Percentiles rank a stretch among this genome's conserved stretches.
Evolutionary conservation across 495 filamentous ascomycete species (phyloP).

Genomic region (Penicillium cinerascens): DNA sequence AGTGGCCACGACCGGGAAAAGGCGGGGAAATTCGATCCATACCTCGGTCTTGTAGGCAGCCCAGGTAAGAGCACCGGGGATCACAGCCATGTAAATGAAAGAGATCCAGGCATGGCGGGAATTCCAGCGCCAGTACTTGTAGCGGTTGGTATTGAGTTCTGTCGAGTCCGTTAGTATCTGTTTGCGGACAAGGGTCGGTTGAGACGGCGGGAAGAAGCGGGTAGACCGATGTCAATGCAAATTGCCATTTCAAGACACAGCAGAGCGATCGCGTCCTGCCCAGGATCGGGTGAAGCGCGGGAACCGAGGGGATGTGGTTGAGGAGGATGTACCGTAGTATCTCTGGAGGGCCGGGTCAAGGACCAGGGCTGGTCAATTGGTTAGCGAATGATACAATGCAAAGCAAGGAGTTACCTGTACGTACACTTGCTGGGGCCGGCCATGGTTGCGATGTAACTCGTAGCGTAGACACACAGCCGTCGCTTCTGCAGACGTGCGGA

Average conservation of each 20-base stretch:
- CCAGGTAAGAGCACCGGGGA: slow-evolving; percentile 67
- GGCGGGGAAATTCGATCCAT: slow-evolving; percentile 33
- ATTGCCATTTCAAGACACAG: not conserved
- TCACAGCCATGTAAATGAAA: slow-evolving; percentile 65
- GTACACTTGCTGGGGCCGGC: slow-evolving; percentile 50
- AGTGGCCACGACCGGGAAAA: not conserved
- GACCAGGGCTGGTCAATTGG: slow-evolving; percentile 45
- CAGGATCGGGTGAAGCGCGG: not conserved
- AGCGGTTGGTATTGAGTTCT: slow-evolving; percentile 84
- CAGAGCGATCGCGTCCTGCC: not conserved
- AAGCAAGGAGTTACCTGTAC: slow-evolving; percentile 1
- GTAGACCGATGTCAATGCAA: not conserved
- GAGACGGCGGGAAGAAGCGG: not conserved
- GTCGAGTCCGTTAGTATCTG: slow-evolving; percentile 21
- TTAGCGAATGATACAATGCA: not conserved
- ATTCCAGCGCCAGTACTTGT: slow-evolving; percentile 95
- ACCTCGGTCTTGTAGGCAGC: slow-evolving; percentile 79
- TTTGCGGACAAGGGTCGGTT: not conserved
- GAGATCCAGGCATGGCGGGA: slow-evolving; percentile 73
- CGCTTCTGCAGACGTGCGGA: not conserved
- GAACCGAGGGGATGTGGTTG: slow-evolving; percentile 9
- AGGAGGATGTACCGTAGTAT: slow-evolving; percentile 58
- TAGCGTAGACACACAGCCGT: slow-evolving; percentile 10
- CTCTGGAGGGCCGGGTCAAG: slow-evolving; percentile 77
- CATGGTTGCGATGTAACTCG: slow-evolving; percentile 33